Evolutionary conservation across 768 basidiomycete genomes (phyloP), one percentile per base, ranked within the genome.

Genomic region (Tylopilus felleus): DNA sequence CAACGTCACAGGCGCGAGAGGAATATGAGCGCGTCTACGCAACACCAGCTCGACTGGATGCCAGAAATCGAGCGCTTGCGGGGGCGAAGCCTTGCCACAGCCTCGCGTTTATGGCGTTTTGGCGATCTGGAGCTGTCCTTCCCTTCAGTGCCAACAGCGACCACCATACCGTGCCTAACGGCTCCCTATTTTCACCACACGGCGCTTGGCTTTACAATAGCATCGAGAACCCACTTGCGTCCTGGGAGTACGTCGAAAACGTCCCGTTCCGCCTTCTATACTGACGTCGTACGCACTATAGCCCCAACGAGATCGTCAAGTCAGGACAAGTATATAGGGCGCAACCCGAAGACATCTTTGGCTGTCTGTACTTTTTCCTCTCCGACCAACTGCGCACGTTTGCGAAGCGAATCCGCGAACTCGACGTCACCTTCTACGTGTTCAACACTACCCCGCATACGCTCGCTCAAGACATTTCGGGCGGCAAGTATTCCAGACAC

Each of bases 361-460:
- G 80, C 5, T 80, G 77, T 48, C 72, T 80, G 14, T 79, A 77
- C 60, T 79, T 80, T 51, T 73, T 68, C 58, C 59, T 80, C 25
- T 65, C 71, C 1, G 65, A 73, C 5, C 69, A 78, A 51, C 69
- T 80, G 12, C 62, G 60, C 28, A 61, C 48, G 3, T 78, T 81
- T 57, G 63, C 70, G 0, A 45, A 54, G n/a, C 74, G 76, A 9
- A 60, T 79, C 38, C 64, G 68, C n/a, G 65, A 60, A 14, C 67
- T 78, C 46, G 56, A 65, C 0, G 62, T 78, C 22, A 63, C 66
- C 0, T 71, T 80, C 48, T 56, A 57, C 19, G 45, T 78, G 3
- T 66, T 63, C 31, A 55, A 59, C 51, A 71, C 71, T 43, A 70
- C 78, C 49, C 64, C 77, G 3, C 61, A 67, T 21, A 57, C 69